Base-by-base conservation (phyloP, 2,329 filamentous ascomycete genomes). In the Ceratocystiopsis sp. region DNA sequence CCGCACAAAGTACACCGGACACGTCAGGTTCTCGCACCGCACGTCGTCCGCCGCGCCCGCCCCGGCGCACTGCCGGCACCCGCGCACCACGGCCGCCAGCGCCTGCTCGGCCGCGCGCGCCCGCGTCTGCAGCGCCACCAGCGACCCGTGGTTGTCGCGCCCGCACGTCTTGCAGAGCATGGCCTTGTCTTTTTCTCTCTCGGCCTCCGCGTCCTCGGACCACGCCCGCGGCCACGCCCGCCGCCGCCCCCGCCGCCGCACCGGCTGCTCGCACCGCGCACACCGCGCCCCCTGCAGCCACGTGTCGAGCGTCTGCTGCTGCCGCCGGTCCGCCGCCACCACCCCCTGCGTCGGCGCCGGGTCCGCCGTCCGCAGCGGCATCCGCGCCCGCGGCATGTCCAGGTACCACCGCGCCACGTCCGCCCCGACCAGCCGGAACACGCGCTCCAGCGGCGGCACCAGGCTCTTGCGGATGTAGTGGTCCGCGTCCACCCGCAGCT, bases 401-500 rank as follows among this genome's bases (percentile, higher is more conserved):
- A 94, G 85, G 55, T 86, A 96, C 91, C 91, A 98, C 46, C 75
- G 72, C 16, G 83, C 67, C 0, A 96, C 83, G 56, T 91, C 93
- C 32, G 86, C 91, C 8, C 91, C 91, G 3, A 52, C 83, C 3
- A 98, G 78, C 54, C 91, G 94, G 65, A 98, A 95, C 50, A 98
- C 95, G 25, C 91, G 79, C 59, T 96, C 89, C 0, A 98, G 70
- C 0, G 91, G 91, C 7, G 91, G 91, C 41, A 98, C 93, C 10
- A 98, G 57, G 56, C 95, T 96, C 64, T 95, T 96, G 16, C 73
- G 76, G 54, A 98, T 96, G 64, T 98, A 98, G 61, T 98, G 98
- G 52, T 95, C 86, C 0, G 87, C 80, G 55, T 98, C 91, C 16
- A 98, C 71, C 52, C 85, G 78, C 41, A 80, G 73, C 52, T 89